Conservation (phyloP, 352 stramenopile species). For the Hyaloperonospora brassicae region DNA sequence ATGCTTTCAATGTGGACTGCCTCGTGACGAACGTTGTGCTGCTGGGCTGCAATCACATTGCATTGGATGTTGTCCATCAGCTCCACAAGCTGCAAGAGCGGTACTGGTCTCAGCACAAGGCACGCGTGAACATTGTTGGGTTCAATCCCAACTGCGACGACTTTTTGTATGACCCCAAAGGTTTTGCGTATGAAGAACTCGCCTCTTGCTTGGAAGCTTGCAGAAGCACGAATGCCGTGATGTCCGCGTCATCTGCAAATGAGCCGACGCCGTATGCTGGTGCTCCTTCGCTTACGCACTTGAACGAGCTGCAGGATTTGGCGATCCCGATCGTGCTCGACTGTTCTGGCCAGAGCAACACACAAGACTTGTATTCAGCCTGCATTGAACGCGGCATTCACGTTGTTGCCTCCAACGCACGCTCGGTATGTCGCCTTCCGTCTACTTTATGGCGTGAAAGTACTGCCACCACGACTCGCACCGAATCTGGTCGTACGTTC, state of each 20-base stretch:
- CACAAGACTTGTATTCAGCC: conserved; percentile 43
- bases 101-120: conserved; percentile 63
- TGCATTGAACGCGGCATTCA: too few relatives aligned
- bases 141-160: conserved; percentile 56
- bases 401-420: too few relatives aligned
- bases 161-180: conserved; percentile 49
- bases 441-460: conserved; percentile 50
- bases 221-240: conserved; percentile 26
- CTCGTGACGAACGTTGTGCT: conserved; percentile 65
- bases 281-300: conserved; percentile 37
- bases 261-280: conserved; percentile 27
- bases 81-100: conserved; percentile 50
- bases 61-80: conserved; percentile 50
- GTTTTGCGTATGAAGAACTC: conserved; percentile 47
- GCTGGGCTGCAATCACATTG: conserved; percentile 67
- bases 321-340: conserved; percentile 65
- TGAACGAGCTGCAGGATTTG: conserved; percentile 58
- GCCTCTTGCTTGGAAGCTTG: conserved; percentile 33
- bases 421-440: conserved; percentile 44
- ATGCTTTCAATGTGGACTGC: conserved; percentile 76
- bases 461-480: conserved; percentile 34
- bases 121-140: conserved; percentile 56
- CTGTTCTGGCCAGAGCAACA: conserved; percentile 51
- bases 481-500: conserved; percentile 44
- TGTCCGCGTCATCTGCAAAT: conserved; percentile 15